phyloP scores from a whole-genome alignment of 768 basidiomycete species.

The Tylopilus intermedius region DNA sequence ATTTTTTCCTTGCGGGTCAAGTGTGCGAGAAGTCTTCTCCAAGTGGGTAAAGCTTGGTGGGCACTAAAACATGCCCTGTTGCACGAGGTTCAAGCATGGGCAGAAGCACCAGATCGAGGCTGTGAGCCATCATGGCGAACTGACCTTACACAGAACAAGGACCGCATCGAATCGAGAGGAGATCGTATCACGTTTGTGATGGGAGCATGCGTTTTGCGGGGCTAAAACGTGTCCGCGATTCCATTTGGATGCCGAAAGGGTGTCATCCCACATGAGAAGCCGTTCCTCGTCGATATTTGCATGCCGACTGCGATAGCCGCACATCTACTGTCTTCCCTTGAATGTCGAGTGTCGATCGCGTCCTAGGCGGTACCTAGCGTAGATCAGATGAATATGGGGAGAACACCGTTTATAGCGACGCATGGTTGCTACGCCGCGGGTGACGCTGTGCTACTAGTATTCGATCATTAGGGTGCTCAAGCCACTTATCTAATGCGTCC shows the following conservation, averaged over 20 bases:
- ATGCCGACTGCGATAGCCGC: background rate
- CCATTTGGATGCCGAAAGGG: background rate
- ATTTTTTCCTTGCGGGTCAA: background rate
- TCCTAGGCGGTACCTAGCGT: background rate
- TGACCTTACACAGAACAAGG: background rate
- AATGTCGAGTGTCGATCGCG: background rate
- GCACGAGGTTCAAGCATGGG: conserved; percentile 6
- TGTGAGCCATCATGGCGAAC: background rate
- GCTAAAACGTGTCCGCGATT: conserved; percentile 3
- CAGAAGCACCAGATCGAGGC: background rate
- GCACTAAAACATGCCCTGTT: background rate
- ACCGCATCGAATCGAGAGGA: conserved; percentile 1
- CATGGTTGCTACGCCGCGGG: too few relatives aligned
- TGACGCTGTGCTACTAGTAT: background rate
- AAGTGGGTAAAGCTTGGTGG: too few relatives aligned
- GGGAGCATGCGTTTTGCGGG: conserved; percentile 1
- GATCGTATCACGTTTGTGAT: conserved; percentile 3
- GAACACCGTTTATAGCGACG: background rate
- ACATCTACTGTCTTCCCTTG: background rate
- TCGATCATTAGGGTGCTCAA: background rate
- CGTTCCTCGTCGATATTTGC: background rate
- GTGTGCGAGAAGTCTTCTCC: background rate
- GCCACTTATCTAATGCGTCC: background rate
- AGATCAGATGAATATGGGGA: conserved; percentile 2
- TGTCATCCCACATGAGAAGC: background rate